A percentile compares a stretch with the other conserved stretches of the same genome.
phyloP scores from a whole-genome alignment of 306 rosid species.

The Ceratonia siliqua region DNA sequence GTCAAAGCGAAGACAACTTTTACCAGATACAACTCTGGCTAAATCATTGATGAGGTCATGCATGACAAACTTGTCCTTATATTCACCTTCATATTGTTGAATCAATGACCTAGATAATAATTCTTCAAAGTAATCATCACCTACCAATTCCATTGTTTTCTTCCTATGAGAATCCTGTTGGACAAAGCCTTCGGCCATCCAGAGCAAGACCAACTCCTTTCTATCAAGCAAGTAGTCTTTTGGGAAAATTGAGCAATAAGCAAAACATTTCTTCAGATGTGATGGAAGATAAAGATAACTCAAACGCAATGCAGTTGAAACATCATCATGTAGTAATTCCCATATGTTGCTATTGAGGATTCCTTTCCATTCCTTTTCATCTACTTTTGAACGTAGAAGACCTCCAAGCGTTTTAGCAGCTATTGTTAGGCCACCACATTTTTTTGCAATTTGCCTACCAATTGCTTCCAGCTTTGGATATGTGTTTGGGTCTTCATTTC shows the following conservation, averaged over 20 bases:
- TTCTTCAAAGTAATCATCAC: constrained; percentile 29
- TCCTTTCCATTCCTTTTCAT: constrained; percentile 40
- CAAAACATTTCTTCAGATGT: constrained; percentile 25
- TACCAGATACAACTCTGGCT: not conserved
- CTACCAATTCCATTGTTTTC: constrained; percentile 24
- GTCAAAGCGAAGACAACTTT: not conserved
- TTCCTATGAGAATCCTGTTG: not conserved
- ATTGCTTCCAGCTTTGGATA: constrained; percentile 28
- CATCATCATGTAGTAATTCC: constrained; percentile 41
- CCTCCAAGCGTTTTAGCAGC: constrained; percentile 46
- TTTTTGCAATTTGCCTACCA: constrained; percentile 37
- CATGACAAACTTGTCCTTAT: not conserved
- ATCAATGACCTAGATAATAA: constrained; percentile 34
- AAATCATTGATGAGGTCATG: constrained; percentile 35
- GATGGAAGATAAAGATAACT: constrained; percentile 24
- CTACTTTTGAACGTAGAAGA: constrained; percentile 30
- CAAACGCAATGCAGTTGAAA: constrained; percentile 27
- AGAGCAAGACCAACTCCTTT: constrained; percentile 18
- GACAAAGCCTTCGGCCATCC: constrained; percentile 47
- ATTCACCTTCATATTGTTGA: not conserved
- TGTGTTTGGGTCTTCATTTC: constrained; percentile 2
- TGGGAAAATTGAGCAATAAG: constrained; percentile 32
- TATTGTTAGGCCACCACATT: constrained; percentile 48
- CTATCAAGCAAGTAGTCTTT: not conserved
- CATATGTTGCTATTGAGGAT: constrained; percentile 36